Evolutionary conservation across 176 grass and related monocot species (phyloP), one percentile per base, ranked within the genome.

Genomic region (Elymus sibiricus): DNA sequence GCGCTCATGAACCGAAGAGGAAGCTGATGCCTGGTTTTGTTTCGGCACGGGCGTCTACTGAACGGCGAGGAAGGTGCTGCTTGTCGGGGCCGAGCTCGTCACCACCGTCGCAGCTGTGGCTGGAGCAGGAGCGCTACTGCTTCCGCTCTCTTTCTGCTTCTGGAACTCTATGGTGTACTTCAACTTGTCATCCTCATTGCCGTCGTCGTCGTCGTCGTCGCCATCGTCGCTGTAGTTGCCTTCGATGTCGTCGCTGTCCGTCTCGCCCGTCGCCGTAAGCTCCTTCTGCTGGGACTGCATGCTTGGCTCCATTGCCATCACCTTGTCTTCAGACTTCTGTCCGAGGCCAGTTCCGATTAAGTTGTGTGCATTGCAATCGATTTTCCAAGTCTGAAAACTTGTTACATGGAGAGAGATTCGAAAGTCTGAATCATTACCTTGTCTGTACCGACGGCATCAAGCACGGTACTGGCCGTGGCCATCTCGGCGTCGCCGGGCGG

Each of bases 51-150:
- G 73, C 46, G 63, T 64, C 79, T 90, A 90, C 83, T 90, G 84
- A 78, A 90, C 84, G 2, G 83, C 84, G 70, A 86, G 73, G 84
- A 83, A 90, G 79, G 79, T 82, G 79, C 79, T 90, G 88, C 63
- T 31, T 2, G 78, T 70, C 64, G 78, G 71, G 12, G 79, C 51
- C 4, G 83, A 86, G n/a, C 60, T 59, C 62, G 78, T 46, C 70
- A 47, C 70, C 38, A 49, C 28, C 59, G 88, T 72, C 49, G 61
- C 37, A 40, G 70, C 29, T 31, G 71, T 69, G 62, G n/a, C 39
- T 7, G 83, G 53, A 31, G 29, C 78, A 49, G 72, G 51, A 5
- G 13, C 17, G 85, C 71, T 42, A 3, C 70, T 16, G 49, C 39
- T 64, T 67, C 35, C 55, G n/a, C 34, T 34, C 19, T 32, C 78